These are phyloP conservation scores for Acanthamoeba pearcei DNA, from an alignment of 208 protist species.

Conservation along the genomic window DNA sequence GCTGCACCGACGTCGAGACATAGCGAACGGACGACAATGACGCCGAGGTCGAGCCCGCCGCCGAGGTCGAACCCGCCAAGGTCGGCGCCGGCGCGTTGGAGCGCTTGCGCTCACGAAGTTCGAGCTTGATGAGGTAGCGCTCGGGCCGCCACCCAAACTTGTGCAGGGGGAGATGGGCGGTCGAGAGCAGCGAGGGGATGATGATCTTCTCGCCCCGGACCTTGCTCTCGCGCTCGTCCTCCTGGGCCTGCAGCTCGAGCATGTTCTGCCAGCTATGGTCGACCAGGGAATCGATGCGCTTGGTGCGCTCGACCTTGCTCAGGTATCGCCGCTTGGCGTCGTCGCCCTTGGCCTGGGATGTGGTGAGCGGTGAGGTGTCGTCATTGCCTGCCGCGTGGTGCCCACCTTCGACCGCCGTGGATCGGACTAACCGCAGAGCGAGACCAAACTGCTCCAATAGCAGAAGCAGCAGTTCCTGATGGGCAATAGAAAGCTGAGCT, in stretches of 20 bases:
- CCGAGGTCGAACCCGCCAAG: not conserved
- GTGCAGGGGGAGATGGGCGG: not conserved
- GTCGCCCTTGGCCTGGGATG: not conserved
- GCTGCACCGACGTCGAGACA: conserved; percentile 1
- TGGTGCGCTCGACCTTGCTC: conserved; percentile 35
- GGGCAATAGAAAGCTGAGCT: not conserved
- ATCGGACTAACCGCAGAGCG: conserved; percentile 12
- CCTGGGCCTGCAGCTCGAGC: conserved; percentile 8
- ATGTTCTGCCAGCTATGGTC: conserved; percentile 51
- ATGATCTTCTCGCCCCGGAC: conserved; percentile 55
- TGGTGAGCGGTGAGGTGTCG: not conserved
- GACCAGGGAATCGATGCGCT: conserved; percentile 59
- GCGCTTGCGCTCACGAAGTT: conserved; percentile 23
- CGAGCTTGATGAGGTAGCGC: conserved; percentile 55
- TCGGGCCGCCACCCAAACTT: conserved; percentile 72
- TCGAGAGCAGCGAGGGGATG: conserved; percentile 30
- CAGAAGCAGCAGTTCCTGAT: conserved; percentile 54
- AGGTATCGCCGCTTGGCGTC: not conserved
- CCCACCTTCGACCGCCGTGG: not conserved
- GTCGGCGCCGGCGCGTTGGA: not conserved
- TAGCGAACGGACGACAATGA: not conserved
- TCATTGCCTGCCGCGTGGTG: not conserved
- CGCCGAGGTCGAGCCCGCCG: not conserved
- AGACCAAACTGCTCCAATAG: conserved; percentile 66
- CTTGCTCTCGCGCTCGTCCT: conserved; percentile 23